A percentile compares a stretch with the other conserved stretches of the same genome.
Conservation (phyloP, 805 yeast species). For the Suhomyces canberraensis region DNA sequence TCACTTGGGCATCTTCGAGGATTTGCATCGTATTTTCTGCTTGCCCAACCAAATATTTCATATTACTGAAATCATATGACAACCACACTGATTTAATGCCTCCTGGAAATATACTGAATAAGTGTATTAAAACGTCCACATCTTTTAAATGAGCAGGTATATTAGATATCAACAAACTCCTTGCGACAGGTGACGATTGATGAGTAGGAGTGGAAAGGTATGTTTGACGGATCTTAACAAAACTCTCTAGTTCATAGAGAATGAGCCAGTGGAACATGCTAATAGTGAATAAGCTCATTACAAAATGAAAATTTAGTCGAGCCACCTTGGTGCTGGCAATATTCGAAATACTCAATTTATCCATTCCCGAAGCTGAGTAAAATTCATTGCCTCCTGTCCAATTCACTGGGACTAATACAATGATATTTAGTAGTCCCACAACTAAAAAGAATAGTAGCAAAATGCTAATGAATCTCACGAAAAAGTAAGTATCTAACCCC, state of each 20-base stretch:
- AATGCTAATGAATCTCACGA: conserved; percentile 57
- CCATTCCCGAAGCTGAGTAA: conserved; percentile 50
- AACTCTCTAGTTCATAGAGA: conserved; percentile 51
- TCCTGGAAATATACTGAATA: conserved; percentile 47
- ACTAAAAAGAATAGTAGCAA: conserved; percentile 49
- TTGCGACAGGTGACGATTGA: conserved; percentile 22
- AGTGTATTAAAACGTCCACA: conserved; percentile 18
- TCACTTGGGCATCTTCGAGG: conserved; percentile 27
- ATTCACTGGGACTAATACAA: conserved; percentile 66
- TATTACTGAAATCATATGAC: conserved; percentile 32
- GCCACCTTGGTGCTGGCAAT: conserved; percentile 50
- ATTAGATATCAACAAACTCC: conserved; percentile 42
- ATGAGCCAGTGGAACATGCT: conserved; percentile 55
- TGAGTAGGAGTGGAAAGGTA: conserved; percentile 31
- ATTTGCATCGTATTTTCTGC: conserved; percentile 24
- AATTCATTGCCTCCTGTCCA: conserved; percentile 33
- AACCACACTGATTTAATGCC: conserved; percentile 56
- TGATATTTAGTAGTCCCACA: conserved; percentile 52
- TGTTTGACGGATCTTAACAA: conserved; percentile 46
- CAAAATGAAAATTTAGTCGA: conserved; percentile 59
- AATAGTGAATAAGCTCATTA: conserved; percentile 54
- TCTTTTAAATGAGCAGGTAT: conserved; percentile 38
- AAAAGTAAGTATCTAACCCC: conserved; percentile 76
- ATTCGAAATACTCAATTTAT: conserved; percentile 68
- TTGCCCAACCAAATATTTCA: conserved; percentile 15